Base-by-base conservation (phyloP, 1,284 basidiomycete species). In the Trametes pubescens region DNA sequence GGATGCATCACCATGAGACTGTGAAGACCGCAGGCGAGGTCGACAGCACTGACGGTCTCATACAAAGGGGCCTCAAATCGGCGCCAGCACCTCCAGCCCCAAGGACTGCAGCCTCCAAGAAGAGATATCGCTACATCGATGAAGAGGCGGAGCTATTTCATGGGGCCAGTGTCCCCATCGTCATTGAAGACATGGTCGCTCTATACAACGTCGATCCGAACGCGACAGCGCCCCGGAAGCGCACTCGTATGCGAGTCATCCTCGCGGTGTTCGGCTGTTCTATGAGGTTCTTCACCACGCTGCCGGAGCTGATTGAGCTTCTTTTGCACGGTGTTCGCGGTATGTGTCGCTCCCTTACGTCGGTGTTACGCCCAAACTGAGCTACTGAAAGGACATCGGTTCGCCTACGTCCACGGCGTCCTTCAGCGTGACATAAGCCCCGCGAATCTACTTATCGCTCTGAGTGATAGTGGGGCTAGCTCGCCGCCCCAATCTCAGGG, bases 211-310 rank as follows among this genome's bases (percentile, higher is more conserved):
- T 22, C 13, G 22, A 38, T 16, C 40, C 13, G 14, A 14, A n/a
- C 18, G 40, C 24, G 53, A 55, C 10, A 18, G 18, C 4, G 26
- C 21, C 24, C 21, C 53, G 8, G 53, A 29, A 32, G 40, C 54
- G 54, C 29, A 56, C 43, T 56, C 40, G 43, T n/a, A 34, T 46
- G 54, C 54, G 54, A 4, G 29, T 56, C 54, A 40, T 56, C 16
- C 54, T 56, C 8, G 26, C 14, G 40, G 26, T 44, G 43, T 47
- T 56, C 29, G 54, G 54, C 32, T 56, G 54, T 22, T 34, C 54
- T 10, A 16, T 56, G 26, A 34, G 26, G 21, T 56, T 46, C 26
- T 56, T 56, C 54, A 22, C 54, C 18, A 46, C 43, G 18, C 16
- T 56, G 29, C 54, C 4, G 13, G 54, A 56, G 43, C 29, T 56